Percentiles rank a stretch among this genome's conserved stretches.
These are phyloP conservation scores for Acrocalymma vagum DNA, from an alignment of 2,329 filamentous ascomycete genomes.

Conservation along the genomic window DNA sequence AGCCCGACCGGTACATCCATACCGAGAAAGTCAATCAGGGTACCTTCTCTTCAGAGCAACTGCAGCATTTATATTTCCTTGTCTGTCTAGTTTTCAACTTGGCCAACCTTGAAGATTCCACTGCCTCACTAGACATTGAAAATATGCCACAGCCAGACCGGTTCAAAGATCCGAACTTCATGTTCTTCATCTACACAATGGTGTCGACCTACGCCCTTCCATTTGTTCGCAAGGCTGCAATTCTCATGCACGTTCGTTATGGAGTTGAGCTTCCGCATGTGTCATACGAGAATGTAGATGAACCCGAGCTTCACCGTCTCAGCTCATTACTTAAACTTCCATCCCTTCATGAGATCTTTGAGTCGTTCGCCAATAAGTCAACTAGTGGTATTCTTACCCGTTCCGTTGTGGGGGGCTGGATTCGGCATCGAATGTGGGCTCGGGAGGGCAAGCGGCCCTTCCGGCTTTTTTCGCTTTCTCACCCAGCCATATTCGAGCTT, in stretches of 20 bases:
- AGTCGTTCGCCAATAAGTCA: constrained; percentile 56
- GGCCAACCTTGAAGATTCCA: constrained; percentile 30
- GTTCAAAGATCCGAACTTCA: constrained; percentile 40
- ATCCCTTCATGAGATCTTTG: constrained; percentile 80
- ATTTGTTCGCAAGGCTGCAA: constrained; percentile 84
- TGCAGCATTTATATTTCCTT: constrained; percentile 41
- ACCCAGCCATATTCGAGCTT: constrained; percentile 93
- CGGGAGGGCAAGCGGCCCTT: constrained; percentile 52
- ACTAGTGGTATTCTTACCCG: constrained; percentile 50
- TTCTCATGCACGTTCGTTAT: constrained; percentile 87
- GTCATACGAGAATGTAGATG: constrained; percentile 62
- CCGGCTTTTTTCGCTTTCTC: constrained; percentile 65
- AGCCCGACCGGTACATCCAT: constrained; percentile 35
- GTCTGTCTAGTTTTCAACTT: constrained; percentile 42
- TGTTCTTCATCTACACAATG: constrained; percentile 48
- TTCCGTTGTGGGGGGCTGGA: constrained; percentile 72
- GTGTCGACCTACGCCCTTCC: constrained; percentile 85
- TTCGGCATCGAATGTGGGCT: constrained; percentile 66
- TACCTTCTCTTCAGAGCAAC: constrained; percentile 32
- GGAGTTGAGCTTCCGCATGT: constrained; percentile 86
- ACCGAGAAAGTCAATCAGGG: constrained; percentile 30
- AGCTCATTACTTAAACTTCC: constrained; percentile 79
- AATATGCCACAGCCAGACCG: constrained; percentile 29
- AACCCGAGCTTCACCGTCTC: constrained; percentile 83
- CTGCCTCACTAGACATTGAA: constrained; percentile 31